Evolutionary conservation across 495 filamentous ascomycete species (phyloP), one percentile per base, ranked within the genome.

Genomic region (Penicillium bialowiezense): DNA sequence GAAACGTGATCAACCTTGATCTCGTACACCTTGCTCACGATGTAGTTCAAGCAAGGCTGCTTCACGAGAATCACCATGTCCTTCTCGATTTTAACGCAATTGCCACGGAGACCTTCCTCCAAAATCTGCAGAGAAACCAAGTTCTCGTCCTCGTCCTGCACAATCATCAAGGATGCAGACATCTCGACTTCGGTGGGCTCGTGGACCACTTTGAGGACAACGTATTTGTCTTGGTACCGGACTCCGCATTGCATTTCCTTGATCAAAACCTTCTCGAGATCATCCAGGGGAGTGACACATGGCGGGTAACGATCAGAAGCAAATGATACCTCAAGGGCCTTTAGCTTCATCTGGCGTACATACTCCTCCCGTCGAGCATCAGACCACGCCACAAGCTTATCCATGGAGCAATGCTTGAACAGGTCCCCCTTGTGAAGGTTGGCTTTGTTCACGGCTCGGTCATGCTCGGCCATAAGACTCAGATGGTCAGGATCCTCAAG

Each of bases 1-100:
- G 66, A 72, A 7, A 71, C 59, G 63, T 83, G 78, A 48, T 82
- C 77, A 18, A 80, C 72, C 7, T 73, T 63, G 6, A 81, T 41
- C 3, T 54, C 62, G 53, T 70, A 76, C 0, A 50, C 33, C 2
- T 68, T 65, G 39, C 70, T 46, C 0, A 43, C 38, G 33, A 56
- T 71, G 0, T 48, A 23, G 35, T 73, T 74, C 44, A 74, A 65
- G 51, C 73, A 79, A 0, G 78, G 77, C 46, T 81, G 77, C 56
- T 79, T 81, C 43, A 81, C 45, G n/a, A 75, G 48, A 1, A 73
- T 46, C 3, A 77, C 55, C 3, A 33, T 57, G 6, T 68, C 67
- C 18, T 55, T 4, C 23, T 8, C 59, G 55, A 12, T 63, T 51
- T 7, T 63, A 51, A 17, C 20, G 41, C 15, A 6, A 43, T 42